Evolutionary conservation across 2,329 filamentous ascomycete species (phyloP).

Genomic region (Pezicula rhizophila): DNA sequence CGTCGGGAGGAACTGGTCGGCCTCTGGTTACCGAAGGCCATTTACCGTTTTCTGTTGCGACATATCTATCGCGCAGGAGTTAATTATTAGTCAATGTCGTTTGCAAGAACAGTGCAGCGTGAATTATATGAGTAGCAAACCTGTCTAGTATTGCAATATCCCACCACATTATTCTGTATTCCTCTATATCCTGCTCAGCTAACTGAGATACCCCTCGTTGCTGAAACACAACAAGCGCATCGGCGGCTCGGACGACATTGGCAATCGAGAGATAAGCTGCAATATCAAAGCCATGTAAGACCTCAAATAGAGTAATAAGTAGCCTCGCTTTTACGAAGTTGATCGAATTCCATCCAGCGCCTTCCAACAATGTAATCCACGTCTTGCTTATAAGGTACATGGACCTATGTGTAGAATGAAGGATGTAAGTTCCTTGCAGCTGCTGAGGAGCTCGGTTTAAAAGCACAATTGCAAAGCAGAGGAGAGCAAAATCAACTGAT

Average conservation of each 20-base stretch:
- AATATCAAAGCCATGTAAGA: constrained; percentile 1
- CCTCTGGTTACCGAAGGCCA: constrained; percentile 2
- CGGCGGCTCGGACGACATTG: background rate
- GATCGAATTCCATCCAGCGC: constrained; percentile 1
- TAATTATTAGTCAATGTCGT: background rate
- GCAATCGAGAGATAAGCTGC: constrained; percentile 3
- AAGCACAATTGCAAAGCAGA: constrained; percentile 4
- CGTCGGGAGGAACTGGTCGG: background rate
- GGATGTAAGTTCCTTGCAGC: background rate
- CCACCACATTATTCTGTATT: constrained; percentile 3
- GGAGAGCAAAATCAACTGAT: background rate
- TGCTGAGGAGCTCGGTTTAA: background rate
- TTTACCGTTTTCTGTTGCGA: constrained; percentile 1
- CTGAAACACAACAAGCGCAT: constrained; percentile 2
- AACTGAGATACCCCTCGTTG: background rate
- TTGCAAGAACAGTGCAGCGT: background rate
- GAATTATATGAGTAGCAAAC: background rate
- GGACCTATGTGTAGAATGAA: background rate
- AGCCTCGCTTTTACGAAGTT: constrained; percentile 2
- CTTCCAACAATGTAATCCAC: constrained; percentile 3
- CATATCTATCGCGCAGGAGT: background rate
- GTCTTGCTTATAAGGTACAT: constrained; percentile 3
- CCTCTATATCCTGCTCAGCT: background rate
- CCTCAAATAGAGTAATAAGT: constrained; percentile 1
- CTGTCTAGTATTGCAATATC: constrained; percentile 4